Evolutionary conservation across 805 yeast genomes (phyloP), one percentile per base, ranked within the genome.

Genomic region (Ogataea chonburiensis): DNA sequence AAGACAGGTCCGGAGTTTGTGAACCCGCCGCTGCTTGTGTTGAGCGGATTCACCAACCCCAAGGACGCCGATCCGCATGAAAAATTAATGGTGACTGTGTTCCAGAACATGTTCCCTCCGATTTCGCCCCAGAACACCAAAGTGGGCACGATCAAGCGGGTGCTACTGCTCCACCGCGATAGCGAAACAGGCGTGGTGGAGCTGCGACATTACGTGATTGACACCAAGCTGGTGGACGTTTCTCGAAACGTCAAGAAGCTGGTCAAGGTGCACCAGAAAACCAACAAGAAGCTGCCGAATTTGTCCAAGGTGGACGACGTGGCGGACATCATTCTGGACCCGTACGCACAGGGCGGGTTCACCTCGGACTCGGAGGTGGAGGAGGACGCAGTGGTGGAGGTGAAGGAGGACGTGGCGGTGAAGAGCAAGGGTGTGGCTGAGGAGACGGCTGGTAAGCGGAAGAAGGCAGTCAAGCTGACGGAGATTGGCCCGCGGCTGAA

Each of bases 31-130:
- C 68, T 93, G 49, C 66, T 93, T 45, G 98, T 93, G 3, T 69
- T 93, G 70, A 91, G 93, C 61, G 95, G 95, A n/a, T 93, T 93
- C 58, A 67, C 68, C 24, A 80, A 81, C 37, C 81, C 86, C 26
- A 68, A 71, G 34, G 77, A 74, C 38, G 77, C 81, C 14, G 75
- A 70, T 23, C 73, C 77, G 23, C 79, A 81, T 48, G 98, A 91
- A 59, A 86, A 87, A 52, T 70, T 91, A 43, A 60, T 88, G 38
- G 78, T 94, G 19, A 86, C 97, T 3, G 79, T 88, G 67, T 86
- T 93, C 66, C 98, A 93, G 64, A 88, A 87, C 64, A 79, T 93
- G 77, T 86, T 91, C 61, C 99, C 98, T 5, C 86, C 98, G 14
- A 81, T 93, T 47, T 82, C 87, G 41, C 97, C 96, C 3, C 86